phyloP scores from a whole-genome alignment of 2,329 filamentous ascomycete genomes.

The Xylariaceae sp. region DNA sequence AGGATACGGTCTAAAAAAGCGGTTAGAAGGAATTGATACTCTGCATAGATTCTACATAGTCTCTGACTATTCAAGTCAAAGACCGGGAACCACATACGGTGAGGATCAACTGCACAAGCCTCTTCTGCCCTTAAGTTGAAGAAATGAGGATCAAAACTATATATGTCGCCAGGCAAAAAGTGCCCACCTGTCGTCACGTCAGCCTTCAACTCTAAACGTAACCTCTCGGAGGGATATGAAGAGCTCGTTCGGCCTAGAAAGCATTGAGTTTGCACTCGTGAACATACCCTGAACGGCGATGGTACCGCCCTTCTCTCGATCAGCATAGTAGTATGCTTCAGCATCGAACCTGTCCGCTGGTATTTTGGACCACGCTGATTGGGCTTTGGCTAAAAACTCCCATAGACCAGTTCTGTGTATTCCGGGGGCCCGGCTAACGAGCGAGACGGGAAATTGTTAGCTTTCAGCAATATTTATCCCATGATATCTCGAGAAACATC shows the following conservation, averaged over 20 bases:
- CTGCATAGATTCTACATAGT: no score
- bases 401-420: slow-evolving; percentile 4
- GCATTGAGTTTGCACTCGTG: no score
- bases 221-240: no score
- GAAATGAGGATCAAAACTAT: slow-evolving; percentile 6
- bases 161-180: slow-evolving; percentile 4
- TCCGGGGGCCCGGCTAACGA: slow-evolving; percentile 1
- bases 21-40: no score
- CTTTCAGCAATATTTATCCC: no score
- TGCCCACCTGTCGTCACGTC: not conserved
- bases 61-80: no score
- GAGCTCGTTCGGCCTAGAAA: no score
- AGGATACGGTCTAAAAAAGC: slow-evolving; percentile 1
- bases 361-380: slow-evolving; percentile 5
- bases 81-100: not conserved
- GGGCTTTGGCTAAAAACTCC: slow-evolving; percentile 6
- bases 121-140: slow-evolving; percentile 5
- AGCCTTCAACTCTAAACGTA: no score
- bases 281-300: not conserved
- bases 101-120: slow-evolving; percentile 3
- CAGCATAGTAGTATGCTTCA: slow-evolving; percentile 3
- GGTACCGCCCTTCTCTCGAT: slow-evolving; percentile 4
- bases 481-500: no score
- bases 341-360: slow-evolving; percentile 3
- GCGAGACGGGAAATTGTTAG: no score